These are phyloP conservation scores for Musa balbisiana DNA, from an alignment of 202 grass and related monocot genomes.

Conservation along the genomic window DNA sequence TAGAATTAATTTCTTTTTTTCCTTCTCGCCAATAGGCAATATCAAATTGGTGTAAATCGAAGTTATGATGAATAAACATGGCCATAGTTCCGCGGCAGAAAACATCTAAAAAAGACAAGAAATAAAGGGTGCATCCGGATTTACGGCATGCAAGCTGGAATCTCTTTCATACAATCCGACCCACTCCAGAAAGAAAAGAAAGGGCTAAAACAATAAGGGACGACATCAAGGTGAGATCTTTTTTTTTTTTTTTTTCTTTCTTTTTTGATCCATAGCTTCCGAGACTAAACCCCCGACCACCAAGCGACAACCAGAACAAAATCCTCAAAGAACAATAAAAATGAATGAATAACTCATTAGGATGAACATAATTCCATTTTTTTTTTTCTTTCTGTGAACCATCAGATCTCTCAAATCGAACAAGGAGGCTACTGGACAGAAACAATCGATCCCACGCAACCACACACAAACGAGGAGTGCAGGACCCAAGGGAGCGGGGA, in stretches of 20 bases:
- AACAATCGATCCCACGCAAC: neutral
- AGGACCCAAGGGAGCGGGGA: neutral
- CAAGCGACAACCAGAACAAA: too few species aligned
- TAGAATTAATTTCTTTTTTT: neutral
- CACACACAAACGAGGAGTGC: neutral
- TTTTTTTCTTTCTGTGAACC: neutral
- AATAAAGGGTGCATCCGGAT: neutral
- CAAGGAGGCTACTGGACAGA: neutral
- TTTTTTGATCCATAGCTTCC: neutral
- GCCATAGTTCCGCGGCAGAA: neutral
- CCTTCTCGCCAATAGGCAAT: neutral
- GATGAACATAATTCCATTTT: too few species aligned
- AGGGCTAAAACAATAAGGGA: neutral
- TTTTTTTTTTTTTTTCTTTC: neutral
- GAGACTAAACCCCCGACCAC: neutral
- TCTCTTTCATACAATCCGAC: neutral
- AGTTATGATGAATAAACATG: too few species aligned
- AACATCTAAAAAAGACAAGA: neutral
- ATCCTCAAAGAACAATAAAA: neutral
- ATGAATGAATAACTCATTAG: neutral
- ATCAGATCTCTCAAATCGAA: neutral
- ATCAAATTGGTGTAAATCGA: neutral
- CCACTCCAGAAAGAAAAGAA: neutral
- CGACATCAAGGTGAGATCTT: neutral
- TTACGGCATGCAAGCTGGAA: neutral